Evolutionary conservation across 2,329 filamentous ascomycete species (phyloP).

Genomic region (Botrytis porri): DNA sequence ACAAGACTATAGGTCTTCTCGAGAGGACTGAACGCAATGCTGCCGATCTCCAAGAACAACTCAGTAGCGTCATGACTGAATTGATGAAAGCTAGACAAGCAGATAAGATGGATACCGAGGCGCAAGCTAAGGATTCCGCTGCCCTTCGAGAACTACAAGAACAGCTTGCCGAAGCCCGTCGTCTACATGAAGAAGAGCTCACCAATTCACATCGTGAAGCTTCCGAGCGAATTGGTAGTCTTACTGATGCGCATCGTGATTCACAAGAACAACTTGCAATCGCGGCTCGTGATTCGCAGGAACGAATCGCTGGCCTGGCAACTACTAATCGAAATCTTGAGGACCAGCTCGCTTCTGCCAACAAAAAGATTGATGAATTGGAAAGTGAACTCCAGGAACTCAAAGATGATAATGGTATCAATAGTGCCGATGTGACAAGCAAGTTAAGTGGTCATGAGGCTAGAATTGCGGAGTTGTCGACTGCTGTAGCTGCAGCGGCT

Average conservation of each 20-base stretch:
- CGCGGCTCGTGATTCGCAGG: conserved; percentile 14
- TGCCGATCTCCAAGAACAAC: conserved; percentile 34
- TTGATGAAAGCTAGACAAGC: conserved; percentile 35
- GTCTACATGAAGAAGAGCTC: conserved; percentile 16
- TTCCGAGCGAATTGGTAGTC: conserved; percentile 11
- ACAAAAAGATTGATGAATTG: conserved; percentile 35
- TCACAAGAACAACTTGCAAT: conserved; percentile 12
- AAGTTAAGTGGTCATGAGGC: conserved; percentile 34
- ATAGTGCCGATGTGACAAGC: conserved; percentile 33
- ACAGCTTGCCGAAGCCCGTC: conserved; percentile 19
- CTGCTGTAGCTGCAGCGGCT: conserved; percentile 30
- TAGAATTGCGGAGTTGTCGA: conserved; percentile 30
- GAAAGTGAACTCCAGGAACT: conserved; percentile 37
- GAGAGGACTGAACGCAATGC: conserved; percentile 38
- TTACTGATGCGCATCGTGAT: not conserved
- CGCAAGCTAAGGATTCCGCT: conserved; percentile 28
- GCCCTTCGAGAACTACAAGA: conserved; percentile 28
- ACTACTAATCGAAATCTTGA: conserved; percentile 13
- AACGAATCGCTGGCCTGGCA: conserved; percentile 13
- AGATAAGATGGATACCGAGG: conserved; percentile 28
- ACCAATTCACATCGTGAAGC: conserved; percentile 15
- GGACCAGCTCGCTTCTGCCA: conserved; percentile 25
- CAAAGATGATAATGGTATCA: conserved; percentile 33
- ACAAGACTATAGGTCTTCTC: conserved; percentile 41
- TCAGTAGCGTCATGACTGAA: conserved; percentile 38